A percentile compares a stretch with the other conserved stretches of the same genome.
Conservation (phyloP, 75 land plant genomes). For the Pinus albicaulis region DNA sequence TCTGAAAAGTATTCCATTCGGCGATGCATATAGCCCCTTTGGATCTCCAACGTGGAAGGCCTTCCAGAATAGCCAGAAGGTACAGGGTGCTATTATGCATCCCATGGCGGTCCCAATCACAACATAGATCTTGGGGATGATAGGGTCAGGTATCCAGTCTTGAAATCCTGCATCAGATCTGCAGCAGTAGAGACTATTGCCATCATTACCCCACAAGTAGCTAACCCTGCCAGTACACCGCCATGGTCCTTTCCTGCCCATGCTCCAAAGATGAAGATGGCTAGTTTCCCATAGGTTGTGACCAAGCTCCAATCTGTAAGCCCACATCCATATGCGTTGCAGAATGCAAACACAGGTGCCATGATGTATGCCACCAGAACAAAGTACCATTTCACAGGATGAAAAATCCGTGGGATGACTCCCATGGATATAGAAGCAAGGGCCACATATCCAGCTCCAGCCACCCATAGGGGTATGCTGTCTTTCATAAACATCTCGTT, state of each 20-base stretch:
- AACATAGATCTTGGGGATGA: conserved; percentile 67
- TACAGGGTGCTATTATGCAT: conserved; percentile 41
- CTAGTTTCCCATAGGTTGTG: conserved; percentile 62
- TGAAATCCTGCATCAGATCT: conserved; percentile 70
- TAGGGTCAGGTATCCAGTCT: conserved; percentile 55
- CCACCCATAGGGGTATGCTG: conserved; percentile 35
- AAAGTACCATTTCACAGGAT: conserved; percentile 30
- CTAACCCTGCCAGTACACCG: conserved; percentile 61
- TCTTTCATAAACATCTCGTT: conserved; percentile 38
- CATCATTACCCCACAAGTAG: conserved; percentile 64
- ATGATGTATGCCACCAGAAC: conserved; percentile 39
- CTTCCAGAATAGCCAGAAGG: conserved; percentile 59
- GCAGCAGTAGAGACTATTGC: conserved; percentile 55
- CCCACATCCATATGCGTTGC: conserved; percentile 62
- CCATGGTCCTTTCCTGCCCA: conserved; percentile 45
- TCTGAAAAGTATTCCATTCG: conserved; percentile 40
- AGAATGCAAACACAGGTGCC: conserved; percentile 57
- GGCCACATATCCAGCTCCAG: conserved; percentile 21
- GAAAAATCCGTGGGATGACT: conserved; percentile 35
- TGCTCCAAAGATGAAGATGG: conserved; percentile 56
- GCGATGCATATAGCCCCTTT: conserved; percentile 26
- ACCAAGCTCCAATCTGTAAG: conserved; percentile 68
- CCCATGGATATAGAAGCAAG: conserved; percentile 31
- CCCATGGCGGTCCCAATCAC: conserved; percentile 53
- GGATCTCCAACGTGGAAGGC: conserved; percentile 55